Percentiles rank a stretch among this genome's conserved stretches.
Conservation (phyloP, 116 monocot genomes). For the Zostera marina region DNA sequence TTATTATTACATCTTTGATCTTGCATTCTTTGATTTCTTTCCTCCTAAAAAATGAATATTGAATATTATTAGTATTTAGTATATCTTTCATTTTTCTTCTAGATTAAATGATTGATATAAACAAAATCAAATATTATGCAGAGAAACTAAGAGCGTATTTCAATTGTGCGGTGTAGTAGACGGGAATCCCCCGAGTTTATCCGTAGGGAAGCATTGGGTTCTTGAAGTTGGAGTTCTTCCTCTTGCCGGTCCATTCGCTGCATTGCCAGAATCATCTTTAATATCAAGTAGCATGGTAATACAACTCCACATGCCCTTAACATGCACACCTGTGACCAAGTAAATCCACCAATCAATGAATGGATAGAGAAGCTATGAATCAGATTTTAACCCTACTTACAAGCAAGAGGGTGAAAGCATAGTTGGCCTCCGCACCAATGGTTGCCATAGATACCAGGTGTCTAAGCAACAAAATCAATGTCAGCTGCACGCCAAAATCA, state of each 20-base stretch:
- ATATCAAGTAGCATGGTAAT: constrained; percentile 13
- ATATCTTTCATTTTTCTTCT: background rate
- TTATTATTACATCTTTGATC: too few species aligned
- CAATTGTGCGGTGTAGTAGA: background rate
- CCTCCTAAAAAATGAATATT: too few species aligned
- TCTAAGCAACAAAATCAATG: constrained; percentile 8
- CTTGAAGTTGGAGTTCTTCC: background rate
- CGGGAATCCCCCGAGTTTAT: background rate
- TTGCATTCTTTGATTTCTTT: too few species aligned
- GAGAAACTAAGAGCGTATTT: background rate
- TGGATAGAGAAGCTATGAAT: too few species aligned
- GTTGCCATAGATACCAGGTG: constrained; percentile 10
- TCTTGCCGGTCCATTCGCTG: constrained; percentile 4
- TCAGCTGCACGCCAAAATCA: constrained; percentile 8
- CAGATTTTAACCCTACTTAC: constrained; percentile 4
- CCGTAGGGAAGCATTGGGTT: background rate
- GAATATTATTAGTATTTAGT: too few species aligned
- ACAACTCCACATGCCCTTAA: constrained; percentile 16
- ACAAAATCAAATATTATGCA: background rate
- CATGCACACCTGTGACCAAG: constrained; percentile 8
- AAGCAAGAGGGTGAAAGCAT: constrained; percentile 9
- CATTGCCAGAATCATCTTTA: constrained; percentile 4
- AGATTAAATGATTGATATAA: background rate
- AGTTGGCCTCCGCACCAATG: constrained; percentile 2
- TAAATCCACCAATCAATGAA: too few species aligned